Conservation (phyloP, 2,329 filamentous ascomycete species). For the Tolypocladium ophioglossoides region DNA sequence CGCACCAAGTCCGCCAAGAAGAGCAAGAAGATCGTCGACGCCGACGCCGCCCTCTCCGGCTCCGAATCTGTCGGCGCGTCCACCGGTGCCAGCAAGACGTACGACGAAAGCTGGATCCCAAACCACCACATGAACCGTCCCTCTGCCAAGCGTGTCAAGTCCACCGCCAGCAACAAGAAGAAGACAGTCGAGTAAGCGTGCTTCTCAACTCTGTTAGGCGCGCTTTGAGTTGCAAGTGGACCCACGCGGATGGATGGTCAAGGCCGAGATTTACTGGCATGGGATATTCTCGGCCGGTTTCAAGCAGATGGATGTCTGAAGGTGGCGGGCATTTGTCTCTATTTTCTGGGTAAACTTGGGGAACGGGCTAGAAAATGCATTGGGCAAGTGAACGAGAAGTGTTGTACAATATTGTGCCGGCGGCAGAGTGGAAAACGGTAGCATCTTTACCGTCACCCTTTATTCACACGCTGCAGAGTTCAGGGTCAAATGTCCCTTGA, state of each 20-base stretch:
- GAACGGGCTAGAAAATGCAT: not conserved
- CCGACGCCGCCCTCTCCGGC: constrained; percentile 52
- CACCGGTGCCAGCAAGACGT: constrained; percentile 58
- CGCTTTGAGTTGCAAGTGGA: not conserved
- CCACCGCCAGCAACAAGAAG: constrained; percentile 36
- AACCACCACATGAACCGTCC: constrained; percentile 82
- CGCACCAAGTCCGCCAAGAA: constrained; percentile 51
- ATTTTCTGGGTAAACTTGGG: not conserved
- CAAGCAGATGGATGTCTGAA: not conserved
- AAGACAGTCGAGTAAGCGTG: constrained; percentile 19
- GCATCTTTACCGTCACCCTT: not conserved
- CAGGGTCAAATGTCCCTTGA: not conserved
- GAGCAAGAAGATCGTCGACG: constrained; percentile 56
- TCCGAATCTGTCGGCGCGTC: constrained; percentile 61
- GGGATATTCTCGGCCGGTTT: not conserved
- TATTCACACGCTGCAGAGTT: not conserved
- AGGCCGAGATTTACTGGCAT: not conserved
- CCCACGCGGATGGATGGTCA: not conserved
- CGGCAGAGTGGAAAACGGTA: not conserved
- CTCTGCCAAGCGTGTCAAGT: constrained; percentile 57
- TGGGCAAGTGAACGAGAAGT: not conserved
- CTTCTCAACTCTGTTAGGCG: not conserved
- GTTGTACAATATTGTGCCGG: constrained; percentile 1
- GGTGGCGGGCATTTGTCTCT: not conserved
- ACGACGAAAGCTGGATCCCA: constrained; percentile 92